phyloP scores from a whole-genome alignment of 225 moss, liverwort and hornwort genomes.

The Anthoceros angustus region DNA sequence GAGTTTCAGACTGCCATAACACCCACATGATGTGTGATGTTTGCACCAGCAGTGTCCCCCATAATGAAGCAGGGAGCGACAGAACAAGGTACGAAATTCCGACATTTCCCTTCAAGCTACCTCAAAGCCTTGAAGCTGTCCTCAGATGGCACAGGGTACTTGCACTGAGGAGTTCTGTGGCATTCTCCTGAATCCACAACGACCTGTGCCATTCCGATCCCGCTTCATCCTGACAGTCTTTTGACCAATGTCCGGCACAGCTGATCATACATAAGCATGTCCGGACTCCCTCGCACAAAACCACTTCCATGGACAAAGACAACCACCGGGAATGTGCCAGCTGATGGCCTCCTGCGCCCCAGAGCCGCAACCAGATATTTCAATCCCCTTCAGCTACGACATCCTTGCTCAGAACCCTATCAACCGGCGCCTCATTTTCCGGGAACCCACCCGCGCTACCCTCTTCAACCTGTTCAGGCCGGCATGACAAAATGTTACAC shows the following conservation, averaged over 20 bases:
- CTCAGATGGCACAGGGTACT: conserved; percentile 54
- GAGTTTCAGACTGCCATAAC: conserved; percentile 14
- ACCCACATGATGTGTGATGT: conserved; percentile 27
- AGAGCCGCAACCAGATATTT: conserved; percentile 6
- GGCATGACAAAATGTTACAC: background rate
- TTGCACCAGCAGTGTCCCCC: conserved; percentile 33
- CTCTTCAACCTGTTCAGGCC: background rate
- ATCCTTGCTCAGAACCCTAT: background rate
- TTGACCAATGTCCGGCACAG: conserved; percentile 41
- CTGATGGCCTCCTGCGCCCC: conserved; percentile 5
- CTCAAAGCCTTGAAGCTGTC: conserved; percentile 46
- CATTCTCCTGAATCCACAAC: background rate
- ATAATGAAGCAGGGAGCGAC: conserved; percentile 18
- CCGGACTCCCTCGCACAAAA: conserved; percentile 47
- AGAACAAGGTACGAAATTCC: conserved; percentile 11
- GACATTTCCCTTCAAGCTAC: conserved; percentile 29
- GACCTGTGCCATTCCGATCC: background rate
- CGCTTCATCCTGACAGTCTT: conserved; percentile 15
- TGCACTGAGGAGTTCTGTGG: conserved; percentile 50
- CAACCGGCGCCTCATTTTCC: background rate
- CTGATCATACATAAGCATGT: conserved; percentile 24
- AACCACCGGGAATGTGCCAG: conserved; percentile 34
- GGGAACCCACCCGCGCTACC: background rate
- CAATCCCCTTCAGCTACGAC: background rate
- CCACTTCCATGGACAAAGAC: conserved; percentile 81